A percentile compares a stretch with the other conserved stretches of the same genome.
Evolutionary conservation across 192 early-diverging fungal genomes (phyloP).

Genomic region (Coemansia sp.): DNA sequence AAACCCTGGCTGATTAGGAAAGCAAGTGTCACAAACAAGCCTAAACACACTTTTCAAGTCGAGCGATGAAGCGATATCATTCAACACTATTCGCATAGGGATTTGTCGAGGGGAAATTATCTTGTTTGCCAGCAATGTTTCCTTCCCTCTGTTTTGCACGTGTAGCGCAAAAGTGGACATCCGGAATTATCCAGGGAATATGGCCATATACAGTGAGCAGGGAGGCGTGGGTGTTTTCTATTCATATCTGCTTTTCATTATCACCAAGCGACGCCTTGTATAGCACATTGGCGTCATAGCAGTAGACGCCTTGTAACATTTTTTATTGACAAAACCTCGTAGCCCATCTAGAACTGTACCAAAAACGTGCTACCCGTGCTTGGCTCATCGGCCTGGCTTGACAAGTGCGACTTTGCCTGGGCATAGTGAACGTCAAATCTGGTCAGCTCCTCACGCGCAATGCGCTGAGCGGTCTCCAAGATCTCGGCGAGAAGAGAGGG

Average conservation of each 20-base stretch:
- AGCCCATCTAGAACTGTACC: slow-evolving; percentile 28
- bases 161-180: not conserved
- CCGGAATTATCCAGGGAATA: not conserved
- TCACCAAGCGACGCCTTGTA: not conserved
- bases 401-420: slow-evolving; percentile 15
- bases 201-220: not conserved
- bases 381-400: slow-evolving; percentile 27
- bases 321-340: not conserved
- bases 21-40: not conserved
- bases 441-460: slow-evolving; percentile 37
- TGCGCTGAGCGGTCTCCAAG: slow-evolving; percentile 31
- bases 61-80: not conserved
- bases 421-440: slow-evolving; percentile 26
- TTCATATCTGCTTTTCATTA: not conserved
- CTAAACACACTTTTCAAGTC: not conserved
- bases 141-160: not conserved
- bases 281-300: not conserved
- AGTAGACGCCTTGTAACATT: not conserved
- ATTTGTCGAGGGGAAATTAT: not conserved
- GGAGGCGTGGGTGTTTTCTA: not conserved
- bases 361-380: slow-evolving; percentile 54
- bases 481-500: slow-evolving; percentile 49
- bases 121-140: too few species aligned
- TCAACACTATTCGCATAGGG: not conserved
- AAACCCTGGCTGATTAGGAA: not conserved